Base-by-base conservation (phyloP, 2,329 filamentous ascomycete species). In the Cladosporium sp. region DNA sequence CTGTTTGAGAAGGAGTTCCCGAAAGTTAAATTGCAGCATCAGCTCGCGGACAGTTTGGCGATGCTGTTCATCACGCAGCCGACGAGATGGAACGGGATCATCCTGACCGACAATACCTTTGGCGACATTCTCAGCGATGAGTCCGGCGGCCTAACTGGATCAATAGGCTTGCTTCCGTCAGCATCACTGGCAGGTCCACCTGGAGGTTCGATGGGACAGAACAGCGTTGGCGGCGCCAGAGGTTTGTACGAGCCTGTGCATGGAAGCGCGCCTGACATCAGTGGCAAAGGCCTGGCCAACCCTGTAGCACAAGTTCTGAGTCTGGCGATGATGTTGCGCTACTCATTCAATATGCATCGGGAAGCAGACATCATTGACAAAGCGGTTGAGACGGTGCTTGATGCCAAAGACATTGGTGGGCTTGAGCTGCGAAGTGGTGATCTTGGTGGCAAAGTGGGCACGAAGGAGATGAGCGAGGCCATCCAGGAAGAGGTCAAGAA, bases 381-480 rank as follows among this genome's bases (percentile, higher is more conserved):
- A 32, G 80, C 85, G 0, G 84, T 86, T 0, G 81, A 81, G 0
- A 77, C 78, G 49, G 73, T 88, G 64, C 81, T 88, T 76, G 79
- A 83, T 8, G 80, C 79, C 4, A 84, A 87, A 2, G 84, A 86
- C 69, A 79, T 78, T 12, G 85, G 82, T 21, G 84, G 83, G 65
- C 78, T 79, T 8, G 85, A 84, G 0, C 74, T 86, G 15, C 73
- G 82, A 47, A 87, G 86, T 0, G 80, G 79, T 6, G 85, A 88
- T 75, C 76, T 88, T 1, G 85, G 85, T 5, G 85, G 86, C 2
- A 77, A 71, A 47, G 75, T 77, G 0, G 76, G 71, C 8, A 82
- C 80, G 0, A 76, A 78, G 64, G 76, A 81, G 59, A 81, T 82
- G 38, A 82, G 80, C 4, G 77, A 80, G 57, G 80, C 80, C 0